phyloP scores from a whole-genome alignment of 495 filamentous ascomycete species.

The Copromyces sp. region DNA sequence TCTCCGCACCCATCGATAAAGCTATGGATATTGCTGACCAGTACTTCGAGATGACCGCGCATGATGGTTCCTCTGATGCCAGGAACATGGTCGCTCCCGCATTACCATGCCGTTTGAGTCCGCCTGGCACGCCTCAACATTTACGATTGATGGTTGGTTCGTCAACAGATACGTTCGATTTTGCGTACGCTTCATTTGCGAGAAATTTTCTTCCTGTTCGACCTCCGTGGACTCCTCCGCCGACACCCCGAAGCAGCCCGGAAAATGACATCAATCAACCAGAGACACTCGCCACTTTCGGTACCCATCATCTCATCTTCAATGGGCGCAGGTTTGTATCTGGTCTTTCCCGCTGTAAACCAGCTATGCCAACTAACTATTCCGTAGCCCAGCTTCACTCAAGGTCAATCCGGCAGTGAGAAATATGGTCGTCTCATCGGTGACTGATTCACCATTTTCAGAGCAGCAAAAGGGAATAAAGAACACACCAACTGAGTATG shows the following conservation, averaged over 20 bases:
- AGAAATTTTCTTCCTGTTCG: not conserved
- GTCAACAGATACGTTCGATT: not conserved
- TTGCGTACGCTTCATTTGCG: not conserved
- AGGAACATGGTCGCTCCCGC: not conserved
- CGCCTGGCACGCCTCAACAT: not conserved
- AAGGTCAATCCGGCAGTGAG: constrained; percentile 9
- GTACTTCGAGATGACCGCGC: not conserved
- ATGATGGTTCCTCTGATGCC: not conserved
- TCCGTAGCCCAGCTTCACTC: constrained; percentile 10
- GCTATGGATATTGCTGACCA: not conserved
- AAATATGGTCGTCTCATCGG: not conserved
- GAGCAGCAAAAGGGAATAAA: not conserved
- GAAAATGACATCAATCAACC: not conserved
- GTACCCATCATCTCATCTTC: not conserved
- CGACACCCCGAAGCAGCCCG: constrained; percentile 4
- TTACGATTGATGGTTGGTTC: not conserved
- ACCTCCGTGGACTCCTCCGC: constrained; percentile 12
- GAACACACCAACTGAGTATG: not conserved
- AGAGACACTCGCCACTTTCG: not conserved
- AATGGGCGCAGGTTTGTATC: constrained; percentile 16
- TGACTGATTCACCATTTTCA: not conserved
- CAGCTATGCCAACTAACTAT: not conserved
- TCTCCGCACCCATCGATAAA: not conserved
- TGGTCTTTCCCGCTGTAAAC: not conserved
- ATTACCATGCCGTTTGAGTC: not conserved